Evolutionary conservation across 2,329 filamentous ascomycete genomes (phyloP), one percentile per base, ranked within the genome.

Genomic region (Fusarium dlaminii): DNA sequence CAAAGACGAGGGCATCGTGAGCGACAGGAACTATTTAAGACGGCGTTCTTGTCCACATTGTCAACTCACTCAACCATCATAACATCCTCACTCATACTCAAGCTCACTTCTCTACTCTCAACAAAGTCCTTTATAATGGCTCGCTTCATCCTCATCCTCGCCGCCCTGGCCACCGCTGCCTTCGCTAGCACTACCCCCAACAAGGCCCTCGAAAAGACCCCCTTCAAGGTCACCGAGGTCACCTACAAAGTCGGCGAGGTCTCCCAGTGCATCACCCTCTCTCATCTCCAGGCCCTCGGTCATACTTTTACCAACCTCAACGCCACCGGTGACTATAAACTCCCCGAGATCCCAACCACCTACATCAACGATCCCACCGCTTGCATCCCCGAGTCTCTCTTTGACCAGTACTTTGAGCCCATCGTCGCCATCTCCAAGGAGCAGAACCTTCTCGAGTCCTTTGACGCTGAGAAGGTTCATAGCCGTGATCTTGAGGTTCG

Each of bases 371-470:
- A 60, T 24, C 70, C 70, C 24, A 57, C 55, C 8, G 68, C 56
- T 11, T 72, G 70, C 7, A 58, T 72, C 11, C 70, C 70, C 1
- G 63, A 72, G 36, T 68, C 68, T 5, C 70, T 72, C 32, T 72
- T 51, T 22, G 68, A 72, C 29, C 22, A 61, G 34, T 72, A 72
- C 59, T 72, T 72, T 27, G 68, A 72, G 40, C 63, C 68, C 40
- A 60, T 72, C 22, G 70, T 72, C 13, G 63, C 59, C 24, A 45
- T 72, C 36, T 45, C 70, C 45, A 72, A 72, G 59, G 22, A 72
- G 24, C 40, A 72, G 17, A 48, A 72, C 22, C 51, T 72, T n/a
- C 63, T 72, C 3, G 43, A 65, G 34, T n/a, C 51, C 2, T 55
- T 55, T n/a, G 62, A 61, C 45, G 45, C 51, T 8, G 59, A 57